Evolutionary conservation across 176 grass and related monocot genomes (phyloP).

Genomic region (Oryza longistaminata): DNA sequence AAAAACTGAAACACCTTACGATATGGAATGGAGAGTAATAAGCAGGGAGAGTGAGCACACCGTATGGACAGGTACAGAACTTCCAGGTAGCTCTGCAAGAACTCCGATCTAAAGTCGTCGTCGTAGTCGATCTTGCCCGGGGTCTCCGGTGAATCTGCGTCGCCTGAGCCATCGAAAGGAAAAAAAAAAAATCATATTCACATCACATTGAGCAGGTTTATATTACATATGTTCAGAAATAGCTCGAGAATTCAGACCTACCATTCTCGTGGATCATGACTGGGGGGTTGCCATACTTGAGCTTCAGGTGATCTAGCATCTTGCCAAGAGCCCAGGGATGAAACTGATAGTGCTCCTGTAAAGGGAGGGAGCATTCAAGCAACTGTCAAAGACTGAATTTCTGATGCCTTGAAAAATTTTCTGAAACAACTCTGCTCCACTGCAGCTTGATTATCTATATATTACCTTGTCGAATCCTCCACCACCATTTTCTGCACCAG

Average conservation of each 20-base stretch:
- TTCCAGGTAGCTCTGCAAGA: slow-evolving; percentile 35
- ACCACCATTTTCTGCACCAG: neutral
- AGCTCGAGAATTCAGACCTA: neutral
- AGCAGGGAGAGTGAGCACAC: neutral
- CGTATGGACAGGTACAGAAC: slow-evolving; percentile 26
- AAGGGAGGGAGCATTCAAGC: neutral
- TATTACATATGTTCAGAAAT: neutral
- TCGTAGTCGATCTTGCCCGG: neutral
- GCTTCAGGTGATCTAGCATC: slow-evolving; percentile 65
- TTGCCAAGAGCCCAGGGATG: slow-evolving; percentile 60
- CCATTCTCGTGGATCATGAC: slow-evolving; percentile 78
- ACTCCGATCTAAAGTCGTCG: slow-evolving; percentile 13
- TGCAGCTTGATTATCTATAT: neutral
- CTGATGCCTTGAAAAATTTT: neutral
- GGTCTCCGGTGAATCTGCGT: neutral
- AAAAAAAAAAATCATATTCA: too few relatives aligned
- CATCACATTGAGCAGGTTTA: too few relatives aligned
- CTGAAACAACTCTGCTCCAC: neutral
- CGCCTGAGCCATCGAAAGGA: slow-evolving; percentile 4
- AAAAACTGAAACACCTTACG: too few relatives aligned
- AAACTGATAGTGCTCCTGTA: slow-evolving; percentile 2
- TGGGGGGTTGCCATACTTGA: slow-evolving; percentile 62
- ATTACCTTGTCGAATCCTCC: neutral
- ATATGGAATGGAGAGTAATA: too few relatives aligned
- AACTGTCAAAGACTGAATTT: neutral